phyloP scores from a whole-genome alignment of 1,139 yeast genomes.

The Zygotorulaspora mrakii region DNA sequence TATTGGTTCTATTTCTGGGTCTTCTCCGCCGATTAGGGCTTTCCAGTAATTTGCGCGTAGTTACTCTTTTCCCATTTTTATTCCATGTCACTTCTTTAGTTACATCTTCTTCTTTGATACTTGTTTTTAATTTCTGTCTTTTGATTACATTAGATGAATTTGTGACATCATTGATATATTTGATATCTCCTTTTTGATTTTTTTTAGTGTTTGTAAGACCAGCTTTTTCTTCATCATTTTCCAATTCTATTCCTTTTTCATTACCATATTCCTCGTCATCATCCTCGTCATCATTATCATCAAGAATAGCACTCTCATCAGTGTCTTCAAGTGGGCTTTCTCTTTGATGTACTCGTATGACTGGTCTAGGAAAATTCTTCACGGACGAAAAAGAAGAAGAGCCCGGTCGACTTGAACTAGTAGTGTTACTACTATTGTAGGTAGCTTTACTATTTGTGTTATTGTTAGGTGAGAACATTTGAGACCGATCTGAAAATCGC shows the following conservation, averaged over 20 bases:
- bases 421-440: slow-evolving; percentile 1
- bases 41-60: slow-evolving; percentile 22
- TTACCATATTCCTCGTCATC: slow-evolving; percentile 18
- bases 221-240: not conserved
- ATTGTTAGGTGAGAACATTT: slow-evolving; percentile 7
- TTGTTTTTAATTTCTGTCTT: slow-evolving; percentile 5
- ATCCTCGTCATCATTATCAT: slow-evolving; percentile 22
- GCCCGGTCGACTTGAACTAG: slow-evolving; percentile 24
- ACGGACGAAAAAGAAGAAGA: slow-evolving; percentile 25
- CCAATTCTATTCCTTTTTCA: slow-evolving; percentile 7
- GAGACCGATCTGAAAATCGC: slow-evolving; percentile 19
- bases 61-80: slow-evolving; percentile 34
- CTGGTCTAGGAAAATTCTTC: slow-evolving; percentile 23
- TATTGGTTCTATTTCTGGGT: slow-evolving; percentile 5
- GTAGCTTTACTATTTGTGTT: slow-evolving; percentile 1
- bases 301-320: slow-evolving; percentile 20
- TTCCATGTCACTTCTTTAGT: slow-evolving; percentile 34
- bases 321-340: slow-evolving; percentile 22
- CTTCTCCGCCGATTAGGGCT: slow-evolving; percentile 16
- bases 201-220: not conserved
- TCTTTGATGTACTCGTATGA: slow-evolving; percentile 24
- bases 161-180: slow-evolving; percentile 5
- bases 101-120: slow-evolving; percentile 3
- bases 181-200: slow-evolving; percentile 8
- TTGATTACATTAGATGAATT: slow-evolving; percentile 12